Evolutionary conservation across 129 eudicot species (phyloP).

Genomic region (Chrysanthemum lavandulifolium): DNA sequence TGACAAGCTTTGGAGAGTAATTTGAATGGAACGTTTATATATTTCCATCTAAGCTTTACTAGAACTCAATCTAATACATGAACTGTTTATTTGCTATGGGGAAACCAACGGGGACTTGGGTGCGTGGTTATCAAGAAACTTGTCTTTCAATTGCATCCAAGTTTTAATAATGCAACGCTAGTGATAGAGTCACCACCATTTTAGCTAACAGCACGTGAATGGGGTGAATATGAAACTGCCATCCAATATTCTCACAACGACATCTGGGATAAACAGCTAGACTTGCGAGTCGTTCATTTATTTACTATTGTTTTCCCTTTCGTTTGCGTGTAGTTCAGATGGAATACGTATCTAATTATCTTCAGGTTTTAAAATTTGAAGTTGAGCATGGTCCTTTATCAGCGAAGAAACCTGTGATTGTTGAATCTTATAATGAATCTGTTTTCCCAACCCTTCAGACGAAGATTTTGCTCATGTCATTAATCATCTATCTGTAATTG

Average conservation of each 20-base stretch:
- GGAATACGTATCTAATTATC: background rate
- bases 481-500: conserved; percentile 61
- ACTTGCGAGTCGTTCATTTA: conserved; percentile 52
- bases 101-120: conserved; percentile 73
- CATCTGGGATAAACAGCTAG: conserved; percentile 59
- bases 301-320: background rate
- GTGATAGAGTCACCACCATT: conserved; percentile 78
- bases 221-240: conserved; percentile 79
- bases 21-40: background rate
- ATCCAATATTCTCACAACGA: conserved; percentile 64
- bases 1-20: background rate
- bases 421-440: conserved; percentile 74
- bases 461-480: conserved; percentile 53
- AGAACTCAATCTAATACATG: conserved; percentile 69
- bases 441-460: conserved; percentile 65
- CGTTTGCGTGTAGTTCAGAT: background rate
- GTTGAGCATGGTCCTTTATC: conserved; percentile 69
- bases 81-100: conserved; percentile 70
- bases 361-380: conserved; percentile 63
- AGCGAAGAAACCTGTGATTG: conserved; percentile 71
- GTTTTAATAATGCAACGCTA: conserved; percentile 70
- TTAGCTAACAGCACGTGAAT: conserved; percentile 71
- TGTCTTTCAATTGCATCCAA: conserved; percentile 77
- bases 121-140: conserved; percentile 59
- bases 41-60: conserved; percentile 2